A percentile compares a stretch with the other conserved stretches of the same genome.
These are phyloP conservation scores for Moesziomyces parantarcticus DNA, from an alignment of 1,284 basidiomycete genomes.

Conservation along the genomic window DNA sequence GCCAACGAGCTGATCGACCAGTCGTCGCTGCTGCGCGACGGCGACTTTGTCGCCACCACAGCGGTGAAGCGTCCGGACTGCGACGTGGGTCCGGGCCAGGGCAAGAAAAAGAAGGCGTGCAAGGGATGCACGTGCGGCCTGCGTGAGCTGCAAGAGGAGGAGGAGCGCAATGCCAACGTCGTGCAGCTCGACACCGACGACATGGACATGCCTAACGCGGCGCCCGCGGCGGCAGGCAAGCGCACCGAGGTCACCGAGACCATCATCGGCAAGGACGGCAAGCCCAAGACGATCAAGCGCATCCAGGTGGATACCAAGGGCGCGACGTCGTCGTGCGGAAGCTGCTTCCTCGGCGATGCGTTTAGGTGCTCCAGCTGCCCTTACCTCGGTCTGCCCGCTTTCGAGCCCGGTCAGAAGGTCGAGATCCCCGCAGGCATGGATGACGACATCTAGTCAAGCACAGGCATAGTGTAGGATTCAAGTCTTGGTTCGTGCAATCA, in stretches of 20 bases:
- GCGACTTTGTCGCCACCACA: slow-evolving; percentile 49
- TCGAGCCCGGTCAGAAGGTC: slow-evolving; percentile 98
- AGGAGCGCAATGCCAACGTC: slow-evolving; percentile 48
- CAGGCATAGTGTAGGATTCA: neutral
- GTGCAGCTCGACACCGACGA: slow-evolving; percentile 61
- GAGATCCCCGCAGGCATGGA: slow-evolving; percentile 71
- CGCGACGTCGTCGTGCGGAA: slow-evolving; percentile 91
- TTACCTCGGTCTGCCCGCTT: slow-evolving; percentile 93
- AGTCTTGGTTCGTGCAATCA: too few species aligned
- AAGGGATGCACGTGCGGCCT: slow-evolving; percentile 67
- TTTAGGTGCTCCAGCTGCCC: slow-evolving; percentile 96
- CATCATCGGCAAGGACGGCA: slow-evolving; percentile 62
- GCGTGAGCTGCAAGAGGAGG: slow-evolving; percentile 65
- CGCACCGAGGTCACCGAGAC: slow-evolving; percentile 58
- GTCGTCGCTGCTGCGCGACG: slow-evolving; percentile 52
- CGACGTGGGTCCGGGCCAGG: slow-evolving; percentile 54
- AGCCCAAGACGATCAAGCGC: slow-evolving; percentile 62
- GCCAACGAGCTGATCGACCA: slow-evolving; percentile 54
- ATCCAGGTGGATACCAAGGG: slow-evolving; percentile 67
- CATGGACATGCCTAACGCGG: slow-evolving; percentile 56
- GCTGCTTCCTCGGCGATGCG: slow-evolving; percentile 96
- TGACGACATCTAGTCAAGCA: slow-evolving; percentile 53
- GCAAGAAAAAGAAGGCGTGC: slow-evolving; percentile 65
- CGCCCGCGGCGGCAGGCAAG: slow-evolving; percentile 15
- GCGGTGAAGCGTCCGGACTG: slow-evolving; percentile 64